A percentile compares a stretch with the other conserved stretches of the same genome.
Evolutionary conservation across 441 rosid genomes (phyloP).

Genomic region (Jatropha podagrica): DNA sequence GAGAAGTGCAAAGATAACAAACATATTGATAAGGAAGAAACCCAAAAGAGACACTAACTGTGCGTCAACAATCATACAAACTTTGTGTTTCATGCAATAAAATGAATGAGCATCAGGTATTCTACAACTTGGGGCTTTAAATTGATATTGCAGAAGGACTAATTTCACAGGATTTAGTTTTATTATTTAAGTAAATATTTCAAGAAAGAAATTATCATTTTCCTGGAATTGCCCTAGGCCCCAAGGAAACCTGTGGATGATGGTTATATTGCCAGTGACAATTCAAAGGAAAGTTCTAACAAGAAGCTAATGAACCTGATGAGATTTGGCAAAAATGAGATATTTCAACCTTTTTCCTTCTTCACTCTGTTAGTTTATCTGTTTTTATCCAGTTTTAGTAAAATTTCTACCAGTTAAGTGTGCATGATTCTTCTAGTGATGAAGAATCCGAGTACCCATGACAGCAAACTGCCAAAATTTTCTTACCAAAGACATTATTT

Average conservation of each 20-base stretch:
- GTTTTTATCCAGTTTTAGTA: neutral
- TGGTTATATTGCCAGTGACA: neutral
- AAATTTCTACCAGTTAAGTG: neutral
- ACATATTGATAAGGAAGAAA: conserved; percentile 16
- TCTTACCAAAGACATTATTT: conserved; percentile 4
- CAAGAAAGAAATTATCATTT: neutral
- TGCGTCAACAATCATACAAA: neutral
- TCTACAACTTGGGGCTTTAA: neutral
- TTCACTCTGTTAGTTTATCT: neutral
- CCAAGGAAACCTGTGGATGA: neutral
- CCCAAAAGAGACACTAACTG: neutral
- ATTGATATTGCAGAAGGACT: neutral
- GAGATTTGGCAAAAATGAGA: neutral
- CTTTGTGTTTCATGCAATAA: neutral
- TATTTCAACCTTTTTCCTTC: neutral
- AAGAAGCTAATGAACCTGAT: neutral
- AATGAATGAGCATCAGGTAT: neutral
- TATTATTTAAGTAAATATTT: neutral
- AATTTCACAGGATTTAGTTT: neutral
- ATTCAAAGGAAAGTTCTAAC: neutral
- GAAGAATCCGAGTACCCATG: conserved; percentile 1
- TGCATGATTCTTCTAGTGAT: neutral
- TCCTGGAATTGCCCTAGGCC: neutral
- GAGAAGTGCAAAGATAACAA: conserved; percentile 6
- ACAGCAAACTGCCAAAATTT: neutral